Base-by-base conservation (phyloP, 2,329 filamentous ascomycete species). In the Pyricularia sp. region DNA sequence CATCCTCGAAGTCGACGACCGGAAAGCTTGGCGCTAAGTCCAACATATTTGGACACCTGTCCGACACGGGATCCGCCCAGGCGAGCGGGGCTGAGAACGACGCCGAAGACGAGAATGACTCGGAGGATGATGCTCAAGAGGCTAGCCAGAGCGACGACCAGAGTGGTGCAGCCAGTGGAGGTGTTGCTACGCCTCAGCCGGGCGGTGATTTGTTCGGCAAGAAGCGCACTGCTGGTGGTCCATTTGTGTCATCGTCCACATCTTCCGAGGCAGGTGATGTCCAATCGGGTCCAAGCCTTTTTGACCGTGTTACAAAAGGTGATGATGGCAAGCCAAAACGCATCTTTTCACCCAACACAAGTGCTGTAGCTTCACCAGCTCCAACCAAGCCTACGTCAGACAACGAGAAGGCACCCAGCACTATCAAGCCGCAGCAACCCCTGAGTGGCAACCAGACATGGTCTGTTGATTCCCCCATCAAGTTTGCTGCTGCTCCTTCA, bases 21-120 rank as follows among this genome's bases (percentile, higher is more conserved):
- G 61, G 73, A 77, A 42, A 55, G 30, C 33, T 55, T 17, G 23
- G 33, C 20, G 59, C 59, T 61, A 66, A 58, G 23, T 28, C 67
- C 64, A 88, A 89, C 73, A 87, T 88, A 66, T 90, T 90, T 73
- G 83, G 82, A 28, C 85, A 88, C 72, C 80, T 89, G 9, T 88
- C 86, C 1, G 85, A 86, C 73, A 80, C 79, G 36, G 86, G 84
- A 72, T 85, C 84, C 17, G 79, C 82, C 59, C 85, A 85, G 75
- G 85, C 82, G 67, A 87, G 85, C 71, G 83, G 82, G 0, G 79
- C 81, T 50, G 81, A 81, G 69, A 78, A 81, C 59, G 81, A 75
- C 3, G 78, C 82, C 70, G 79, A 77, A 23, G 81, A 80, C 14
- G 72, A 70, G 9, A 76, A 75, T 61, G 82, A 84, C 20, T 81